Evolutionary conservation across 2,329 filamentous ascomycete genomes (phyloP).

Genomic region (Xylaria sp.): DNA sequence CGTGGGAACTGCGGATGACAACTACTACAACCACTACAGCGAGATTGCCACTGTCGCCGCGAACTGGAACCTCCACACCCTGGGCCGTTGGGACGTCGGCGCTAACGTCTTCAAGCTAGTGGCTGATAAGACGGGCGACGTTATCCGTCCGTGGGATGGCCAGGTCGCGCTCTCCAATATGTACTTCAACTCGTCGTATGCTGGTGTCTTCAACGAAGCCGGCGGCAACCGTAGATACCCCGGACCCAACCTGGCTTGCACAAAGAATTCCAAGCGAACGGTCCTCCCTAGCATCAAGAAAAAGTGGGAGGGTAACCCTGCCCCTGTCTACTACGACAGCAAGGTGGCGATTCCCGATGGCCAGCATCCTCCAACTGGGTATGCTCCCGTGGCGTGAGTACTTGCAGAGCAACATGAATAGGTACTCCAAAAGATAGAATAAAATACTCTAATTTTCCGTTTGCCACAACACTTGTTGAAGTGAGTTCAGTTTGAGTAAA

Average conservation of each 20-base stretch:
- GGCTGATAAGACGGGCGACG: conserved; percentile 68
- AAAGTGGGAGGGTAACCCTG: conserved; percentile 52
- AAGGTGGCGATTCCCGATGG: conserved; percentile 56
- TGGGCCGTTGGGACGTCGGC: conserved; percentile 77
- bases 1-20: conserved; percentile 73
- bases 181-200: conserved; percentile 65
- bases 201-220: conserved; percentile 58
- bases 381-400: conserved; percentile 37
- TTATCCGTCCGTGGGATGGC: conserved; percentile 53
- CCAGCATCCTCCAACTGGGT: conserved; percentile 55
- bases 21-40: conserved; percentile 79
- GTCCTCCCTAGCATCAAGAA: conserved; percentile 54
- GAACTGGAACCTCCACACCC: conserved; percentile 75
- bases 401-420: neutral
- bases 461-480: neutral
- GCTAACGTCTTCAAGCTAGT: conserved; percentile 75
- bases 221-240: conserved; percentile 52
- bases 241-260: conserved; percentile 53
- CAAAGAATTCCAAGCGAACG: conserved; percentile 46
- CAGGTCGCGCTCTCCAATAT: conserved; percentile 52
- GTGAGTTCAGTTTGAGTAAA: neutral
- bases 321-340: conserved; percentile 56
- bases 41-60: conserved; percentile 72
- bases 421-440: neutral
- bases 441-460: neutral